A percentile compares a stretch with the other conserved stretches of the same genome.
Evolutionary conservation across 2,329 filamentous ascomycete genomes (phyloP).

Genomic region (Huntiella bhutanensis): DNA sequence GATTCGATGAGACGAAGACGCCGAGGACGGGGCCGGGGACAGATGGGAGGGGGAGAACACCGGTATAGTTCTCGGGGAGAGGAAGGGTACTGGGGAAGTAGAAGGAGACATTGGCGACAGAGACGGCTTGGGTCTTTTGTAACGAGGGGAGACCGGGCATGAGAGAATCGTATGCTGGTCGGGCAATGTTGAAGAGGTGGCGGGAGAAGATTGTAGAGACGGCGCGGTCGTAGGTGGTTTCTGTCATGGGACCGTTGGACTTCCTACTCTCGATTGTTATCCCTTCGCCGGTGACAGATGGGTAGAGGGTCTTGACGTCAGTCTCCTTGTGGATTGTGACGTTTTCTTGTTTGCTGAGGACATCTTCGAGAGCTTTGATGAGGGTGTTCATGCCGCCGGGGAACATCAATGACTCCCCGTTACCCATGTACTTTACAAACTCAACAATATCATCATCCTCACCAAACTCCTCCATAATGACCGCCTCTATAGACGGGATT

Average conservation of each 20-base stretch:
- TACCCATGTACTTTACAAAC: constrained; percentile 10
- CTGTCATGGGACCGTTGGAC: neutral
- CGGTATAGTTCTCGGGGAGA: constrained; percentile 52
- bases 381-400: constrained; percentile 43
- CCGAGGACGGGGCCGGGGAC: constrained; percentile 67
- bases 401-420: constrained; percentile 9
- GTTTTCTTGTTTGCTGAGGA: constrained; percentile 4
- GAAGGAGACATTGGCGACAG: constrained; percentile 82
- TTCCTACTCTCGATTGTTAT: no score
- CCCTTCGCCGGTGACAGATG: neutral
- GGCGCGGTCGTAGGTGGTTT: constrained; percentile 31
- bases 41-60: constrained; percentile 73
- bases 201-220: constrained; percentile 44
- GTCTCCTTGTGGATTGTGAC: constrained; percentile 12
- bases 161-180: constrained; percentile 15
- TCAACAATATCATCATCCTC: constrained; percentile 15
- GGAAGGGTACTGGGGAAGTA: constrained; percentile 53
- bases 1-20: constrained; percentile 76
- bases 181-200: constrained; percentile 19
- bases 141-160: constrained; percentile 27
- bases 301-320: constrained; percentile 9
- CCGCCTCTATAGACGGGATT: constrained; percentile 17
- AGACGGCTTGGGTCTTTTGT: constrained; percentile 42
- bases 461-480: constrained; percentile 18
- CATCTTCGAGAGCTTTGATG: constrained; percentile 21